Evolutionary conservation across 352 stramenopile genomes (phyloP).

Genomic region (Pythium volutum): DNA sequence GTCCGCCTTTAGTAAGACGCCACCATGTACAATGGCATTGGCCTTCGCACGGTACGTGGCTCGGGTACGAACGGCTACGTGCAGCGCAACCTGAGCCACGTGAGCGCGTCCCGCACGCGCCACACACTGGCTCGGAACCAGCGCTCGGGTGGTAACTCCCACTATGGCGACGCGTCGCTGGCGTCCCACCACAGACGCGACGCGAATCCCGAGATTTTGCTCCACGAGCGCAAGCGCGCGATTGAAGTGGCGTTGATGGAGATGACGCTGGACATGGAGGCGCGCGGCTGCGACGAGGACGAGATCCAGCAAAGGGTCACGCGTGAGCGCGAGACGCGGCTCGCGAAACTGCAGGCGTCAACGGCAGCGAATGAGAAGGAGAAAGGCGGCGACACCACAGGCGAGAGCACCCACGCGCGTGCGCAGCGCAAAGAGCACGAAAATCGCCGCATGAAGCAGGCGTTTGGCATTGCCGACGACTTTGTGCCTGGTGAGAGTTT

Average conservation of each 20-base stretch:
- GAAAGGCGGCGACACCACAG: slow-evolving; percentile 26
- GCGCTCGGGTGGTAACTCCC: slow-evolving; percentile 17
- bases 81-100: slow-evolving; percentile 80
- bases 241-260: slow-evolving; percentile 82
- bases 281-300: slow-evolving; percentile 55
- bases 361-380: neutral
- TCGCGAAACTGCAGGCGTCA: slow-evolving; percentile 28
- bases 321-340: slow-evolving; percentile 50
- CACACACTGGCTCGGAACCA: slow-evolving; percentile 57
- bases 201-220: slow-evolving; percentile 74
- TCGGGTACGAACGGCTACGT: slow-evolving; percentile 89
- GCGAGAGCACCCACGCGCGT: slow-evolving; percentile 48
- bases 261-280: slow-evolving; percentile 77
- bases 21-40: slow-evolving; percentile 89
- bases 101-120: slow-evolving; percentile 63
- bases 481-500: slow-evolving; percentile 78
- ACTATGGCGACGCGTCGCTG: too few relatives aligned
- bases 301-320: slow-evolving; percentile 68
- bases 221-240: slow-evolving; percentile 76
- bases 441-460: slow-evolving; percentile 57
- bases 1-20: neutral
- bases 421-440: slow-evolving; percentile 67
- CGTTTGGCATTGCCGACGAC: slow-evolving; percentile 69
- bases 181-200: slow-evolving; percentile 19
- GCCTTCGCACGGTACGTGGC: slow-evolving; percentile 76